Conservation (phyloP, 768 basidiomycete genomes). For the Gloeopeniophorella convolvens region DNA sequence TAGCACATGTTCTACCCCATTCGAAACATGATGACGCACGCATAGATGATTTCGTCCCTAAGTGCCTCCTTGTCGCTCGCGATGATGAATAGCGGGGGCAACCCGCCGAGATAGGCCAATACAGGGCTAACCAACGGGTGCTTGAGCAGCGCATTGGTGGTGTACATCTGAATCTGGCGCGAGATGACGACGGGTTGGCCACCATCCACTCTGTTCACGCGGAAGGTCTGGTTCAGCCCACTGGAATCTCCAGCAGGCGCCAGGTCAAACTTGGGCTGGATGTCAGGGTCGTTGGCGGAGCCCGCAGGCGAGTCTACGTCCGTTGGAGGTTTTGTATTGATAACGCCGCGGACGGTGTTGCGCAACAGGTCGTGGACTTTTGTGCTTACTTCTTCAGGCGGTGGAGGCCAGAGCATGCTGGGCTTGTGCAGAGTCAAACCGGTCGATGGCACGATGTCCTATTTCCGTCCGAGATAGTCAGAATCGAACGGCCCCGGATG, state of each 20-base stretch:
- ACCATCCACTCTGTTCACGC: constrained; percentile 37
- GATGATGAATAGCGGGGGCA: constrained; percentile 81
- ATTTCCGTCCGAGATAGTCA: not conserved
- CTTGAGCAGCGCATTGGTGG: constrained; percentile 65
- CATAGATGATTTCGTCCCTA: constrained; percentile 85
- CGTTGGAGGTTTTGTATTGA: constrained; percentile 26
- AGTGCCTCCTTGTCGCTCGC: constrained; percentile 88
- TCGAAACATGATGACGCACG: constrained; percentile 32
- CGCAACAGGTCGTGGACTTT: constrained; percentile 54
- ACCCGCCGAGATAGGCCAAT: constrained; percentile 77
- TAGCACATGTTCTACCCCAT: not conserved
- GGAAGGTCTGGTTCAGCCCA: constrained; percentile 36
- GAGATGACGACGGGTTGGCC: constrained; percentile 48
- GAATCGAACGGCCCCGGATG: not conserved
- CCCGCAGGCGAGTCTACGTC: not conserved
- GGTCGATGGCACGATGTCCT: constrained; percentile 75
- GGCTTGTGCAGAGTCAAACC: constrained; percentile 76
- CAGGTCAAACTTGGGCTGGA: constrained; percentile 17
- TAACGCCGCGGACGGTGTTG: constrained; percentile 49
- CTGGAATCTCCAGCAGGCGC: no score
- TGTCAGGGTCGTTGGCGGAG: not conserved
- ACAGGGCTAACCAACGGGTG: constrained; percentile 84
- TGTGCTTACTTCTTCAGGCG: constrained; percentile 51
- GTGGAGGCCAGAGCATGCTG: constrained; percentile 73
- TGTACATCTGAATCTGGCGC: constrained; percentile 81